A percentile compares a stretch with the other conserved stretches of the same genome.
Evolutionary conservation across 305 asterid genomes (phyloP).

Genomic region (Rubia tinctorum): DNA sequence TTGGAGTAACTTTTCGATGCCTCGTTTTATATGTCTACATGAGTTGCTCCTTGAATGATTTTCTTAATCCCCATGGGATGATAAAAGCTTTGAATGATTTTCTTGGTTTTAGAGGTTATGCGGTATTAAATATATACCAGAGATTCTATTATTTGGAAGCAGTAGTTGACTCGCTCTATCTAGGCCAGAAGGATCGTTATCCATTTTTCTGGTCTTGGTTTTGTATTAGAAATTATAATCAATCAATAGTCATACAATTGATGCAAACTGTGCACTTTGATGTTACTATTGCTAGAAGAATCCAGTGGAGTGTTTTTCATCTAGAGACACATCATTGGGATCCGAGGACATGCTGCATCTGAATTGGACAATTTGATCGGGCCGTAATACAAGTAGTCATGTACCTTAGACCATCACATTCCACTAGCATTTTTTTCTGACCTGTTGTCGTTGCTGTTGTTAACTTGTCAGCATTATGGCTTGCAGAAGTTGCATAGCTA

Average conservation of each 20-base stretch:
- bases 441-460: not conserved
- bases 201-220: not conserved
- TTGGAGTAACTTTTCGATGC: not conserved
- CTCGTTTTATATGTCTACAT: not conserved
- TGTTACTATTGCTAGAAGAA: not conserved
- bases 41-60: not conserved
- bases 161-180: not conserved
- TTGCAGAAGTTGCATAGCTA: slow-evolving; percentile 2
- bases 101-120: not conserved
- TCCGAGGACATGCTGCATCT: not conserved
- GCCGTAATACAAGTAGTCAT: not conserved
- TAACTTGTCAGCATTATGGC: not conserved
- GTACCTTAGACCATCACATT: not conserved
- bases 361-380: not conserved
- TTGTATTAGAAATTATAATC: not conserved
- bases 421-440: not conserved
- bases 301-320: not conserved
- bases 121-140: not conserved
- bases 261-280: not conserved
- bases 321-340: not conserved
- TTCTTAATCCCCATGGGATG: not conserved
- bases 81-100: not conserved
- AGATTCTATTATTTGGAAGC: not conserved
- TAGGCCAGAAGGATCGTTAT: not conserved
- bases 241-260: not conserved